Conservation (phyloP, 1,284 basidiomycete genomes). For the Ceratobasidium sp. region DNA sequence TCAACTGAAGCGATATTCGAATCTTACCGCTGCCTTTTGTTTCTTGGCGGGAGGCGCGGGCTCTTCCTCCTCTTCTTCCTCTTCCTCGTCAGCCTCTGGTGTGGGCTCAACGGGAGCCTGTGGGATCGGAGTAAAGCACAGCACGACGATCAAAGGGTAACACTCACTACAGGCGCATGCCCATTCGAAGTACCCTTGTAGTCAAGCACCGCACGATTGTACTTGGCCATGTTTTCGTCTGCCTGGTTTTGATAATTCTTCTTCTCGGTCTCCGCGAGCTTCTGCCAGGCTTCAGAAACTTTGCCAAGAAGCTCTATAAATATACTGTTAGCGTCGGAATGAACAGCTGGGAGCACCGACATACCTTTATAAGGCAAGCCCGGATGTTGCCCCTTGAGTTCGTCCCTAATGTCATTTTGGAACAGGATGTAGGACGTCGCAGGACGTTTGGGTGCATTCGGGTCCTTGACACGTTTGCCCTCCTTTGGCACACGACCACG, state of each 20-base stretch:
- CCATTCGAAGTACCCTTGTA: constrained; percentile 34
- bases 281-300: constrained; percentile 58
- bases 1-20: not conserved
- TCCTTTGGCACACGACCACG: constrained; percentile 41
- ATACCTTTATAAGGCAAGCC: constrained; percentile 50
- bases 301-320: constrained; percentile 59
- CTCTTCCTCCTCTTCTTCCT: constrained; percentile 38
- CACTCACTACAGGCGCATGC: constrained; percentile 17
- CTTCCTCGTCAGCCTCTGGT: constrained; percentile 31
- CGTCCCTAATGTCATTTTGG: constrained; percentile 63
- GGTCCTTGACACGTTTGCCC: constrained; percentile 58
- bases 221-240: constrained; percentile 31
- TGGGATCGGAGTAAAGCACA: not conserved
- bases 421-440: constrained; percentile 66
- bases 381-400: constrained; percentile 54
- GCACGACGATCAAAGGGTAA: not conserved
- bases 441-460: constrained; percentile 65
- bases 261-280: constrained; percentile 55
- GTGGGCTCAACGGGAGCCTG: not conserved
- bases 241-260: constrained; percentile 52
- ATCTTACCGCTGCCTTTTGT: constrained; percentile 15
- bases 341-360: constrained; percentile 11
- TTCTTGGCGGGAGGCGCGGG: constrained; percentile 25
- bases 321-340: not conserved
- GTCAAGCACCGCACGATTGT: constrained; percentile 26